These are phyloP conservation scores for Yarrowia galli DNA, from an alignment of 1,139 yeast genomes.

Conservation along the genomic window DNA sequence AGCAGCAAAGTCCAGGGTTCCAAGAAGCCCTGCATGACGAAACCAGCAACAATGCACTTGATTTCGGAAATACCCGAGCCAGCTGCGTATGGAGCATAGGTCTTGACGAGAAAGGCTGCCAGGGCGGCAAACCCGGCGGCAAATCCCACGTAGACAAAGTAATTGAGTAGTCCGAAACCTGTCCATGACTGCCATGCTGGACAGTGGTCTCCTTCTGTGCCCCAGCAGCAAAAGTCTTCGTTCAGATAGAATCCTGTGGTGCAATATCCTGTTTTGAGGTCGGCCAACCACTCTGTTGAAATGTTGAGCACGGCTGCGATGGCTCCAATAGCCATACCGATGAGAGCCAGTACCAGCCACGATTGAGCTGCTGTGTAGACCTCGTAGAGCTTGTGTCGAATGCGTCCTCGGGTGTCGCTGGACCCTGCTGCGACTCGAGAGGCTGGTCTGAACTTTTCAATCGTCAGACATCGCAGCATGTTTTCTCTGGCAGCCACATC, in stretches of 20 bases:
- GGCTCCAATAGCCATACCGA: slow-evolving; percentile 78
- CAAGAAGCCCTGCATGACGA: slow-evolving; percentile 77
- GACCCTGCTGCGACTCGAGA: slow-evolving; percentile 40
- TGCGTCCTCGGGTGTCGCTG: slow-evolving; percentile 34
- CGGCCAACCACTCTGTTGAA: slow-evolving; percentile 85
- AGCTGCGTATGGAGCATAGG: slow-evolving; percentile 88
- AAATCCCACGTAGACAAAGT: slow-evolving; percentile 63
- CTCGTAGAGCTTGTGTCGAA: slow-evolving; percentile 45
- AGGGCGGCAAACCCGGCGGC: slow-evolving; percentile 68
- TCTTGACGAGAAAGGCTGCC: slow-evolving; percentile 73
- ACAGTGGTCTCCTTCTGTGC: slow-evolving; percentile 55
- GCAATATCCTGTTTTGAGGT: slow-evolving; percentile 81
- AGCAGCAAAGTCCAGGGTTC: slow-evolving; percentile 75
- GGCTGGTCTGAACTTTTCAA: slow-evolving; percentile 42
- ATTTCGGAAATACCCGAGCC: slow-evolving; percentile 98
- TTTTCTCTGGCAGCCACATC: slow-evolving; percentile 74
- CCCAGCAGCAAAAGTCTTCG: slow-evolving; percentile 83
- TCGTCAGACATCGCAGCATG: slow-evolving; percentile 49
- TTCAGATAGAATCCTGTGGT: slow-evolving; percentile 71
- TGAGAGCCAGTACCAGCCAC: slow-evolving; percentile 76
- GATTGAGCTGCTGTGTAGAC: slow-evolving; percentile 63
- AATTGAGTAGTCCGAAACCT: slow-evolving; percentile 56
- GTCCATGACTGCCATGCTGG: slow-evolving; percentile 53
- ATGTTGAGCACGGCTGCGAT: slow-evolving; percentile 84
- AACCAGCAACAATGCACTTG: slow-evolving; percentile 93